These are phyloP conservation scores for Hyaloperonospora arabidopsidis DNA, from an alignment of 352 stramenopile genomes.

Conservation along the genomic window DNA sequence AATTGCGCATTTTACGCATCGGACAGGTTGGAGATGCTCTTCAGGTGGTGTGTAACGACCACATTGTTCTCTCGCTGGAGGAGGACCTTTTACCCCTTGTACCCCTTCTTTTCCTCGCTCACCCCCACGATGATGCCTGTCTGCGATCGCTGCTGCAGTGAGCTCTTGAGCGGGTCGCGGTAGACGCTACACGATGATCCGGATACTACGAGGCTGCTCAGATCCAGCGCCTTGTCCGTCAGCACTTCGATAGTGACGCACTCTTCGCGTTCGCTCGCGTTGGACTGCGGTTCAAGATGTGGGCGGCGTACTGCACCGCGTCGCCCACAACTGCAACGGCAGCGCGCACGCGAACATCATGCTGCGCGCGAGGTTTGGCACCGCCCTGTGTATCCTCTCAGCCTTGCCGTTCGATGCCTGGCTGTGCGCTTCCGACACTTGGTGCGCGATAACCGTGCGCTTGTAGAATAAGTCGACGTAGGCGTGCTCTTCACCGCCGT, in stretches of 20 bases:
- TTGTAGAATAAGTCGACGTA: conserved; percentile 25
- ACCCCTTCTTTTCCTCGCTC: conserved; percentile 1
- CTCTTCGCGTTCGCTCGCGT: conserved; percentile 11
- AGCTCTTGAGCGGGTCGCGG: no score
- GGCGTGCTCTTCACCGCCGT: conserved; percentile 21
- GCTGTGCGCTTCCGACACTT: conserved; percentile 13
- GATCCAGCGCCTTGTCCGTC: neutral
- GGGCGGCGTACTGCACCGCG: conserved; percentile 21
- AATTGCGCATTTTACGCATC: neutral
- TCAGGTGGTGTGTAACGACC: neutral
- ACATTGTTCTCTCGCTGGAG: neutral
- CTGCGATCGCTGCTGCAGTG: no score
- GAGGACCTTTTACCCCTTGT: neutral
- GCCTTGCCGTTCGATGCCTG: conserved; percentile 26
- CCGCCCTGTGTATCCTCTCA: conserved; percentile 24
- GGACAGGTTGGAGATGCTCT: neutral
- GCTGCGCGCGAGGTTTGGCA: conserved; percentile 26
- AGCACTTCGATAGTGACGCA: conserved; percentile 3
- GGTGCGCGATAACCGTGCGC: conserved; percentile 8
- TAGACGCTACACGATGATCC: conserved; percentile 1
- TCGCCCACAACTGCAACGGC: conserved; percentile 19
- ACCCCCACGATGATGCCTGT: no score
- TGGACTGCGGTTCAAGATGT: conserved; percentile 24
- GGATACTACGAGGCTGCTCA: neutral
- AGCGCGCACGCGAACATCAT: conserved; percentile 26